phyloP scores from a whole-genome alignment of 176 grass and related monocot species.

The Aegilops umbellulata region DNA sequence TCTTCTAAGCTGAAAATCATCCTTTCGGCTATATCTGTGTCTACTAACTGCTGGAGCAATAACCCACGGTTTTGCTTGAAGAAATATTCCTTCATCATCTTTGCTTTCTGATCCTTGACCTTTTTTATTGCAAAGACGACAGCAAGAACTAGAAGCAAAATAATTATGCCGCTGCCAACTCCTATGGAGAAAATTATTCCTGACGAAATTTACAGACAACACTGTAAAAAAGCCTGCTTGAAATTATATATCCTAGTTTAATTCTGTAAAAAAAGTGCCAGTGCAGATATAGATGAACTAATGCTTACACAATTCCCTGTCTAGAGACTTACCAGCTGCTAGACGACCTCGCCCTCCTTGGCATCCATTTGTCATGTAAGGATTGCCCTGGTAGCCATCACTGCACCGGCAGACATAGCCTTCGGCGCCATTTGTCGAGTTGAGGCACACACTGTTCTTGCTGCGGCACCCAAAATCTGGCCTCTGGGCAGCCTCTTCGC shows the following conservation, averaged over 20 bases:
- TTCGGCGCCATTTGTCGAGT: conserved; percentile 13
- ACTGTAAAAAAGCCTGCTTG: neutral
- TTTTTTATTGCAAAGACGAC: conserved; percentile 25
- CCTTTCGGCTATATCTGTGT: conserved; percentile 51
- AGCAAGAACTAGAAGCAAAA: conserved; percentile 39
- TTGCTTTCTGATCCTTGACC: conserved; percentile 31
- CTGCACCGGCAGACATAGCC: conserved; percentile 53
- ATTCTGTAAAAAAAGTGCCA: neutral
- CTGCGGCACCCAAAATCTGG: conserved; percentile 26
- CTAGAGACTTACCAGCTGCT: conserved; percentile 14
- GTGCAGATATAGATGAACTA: neutral
- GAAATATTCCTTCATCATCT: conserved; percentile 39
- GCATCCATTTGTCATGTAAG: conserved; percentile 39
- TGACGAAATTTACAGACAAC: neutral
- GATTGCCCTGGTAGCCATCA: conserved; percentile 51
- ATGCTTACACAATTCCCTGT: neutral
- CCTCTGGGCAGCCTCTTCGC: neutral
- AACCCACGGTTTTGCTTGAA: conserved; percentile 57
- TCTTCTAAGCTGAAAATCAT: conserved; percentile 62
- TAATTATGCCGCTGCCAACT: conserved; percentile 25
- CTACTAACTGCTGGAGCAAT: conserved; percentile 44
- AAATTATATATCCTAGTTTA: neutral
- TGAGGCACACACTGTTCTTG: conserved; percentile 30
- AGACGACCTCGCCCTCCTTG: neutral
- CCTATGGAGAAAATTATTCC: conserved; percentile 28